Base-by-base conservation (phyloP, 352 stramenopile genomes). In the Heterotrichella gracilis region DNA sequence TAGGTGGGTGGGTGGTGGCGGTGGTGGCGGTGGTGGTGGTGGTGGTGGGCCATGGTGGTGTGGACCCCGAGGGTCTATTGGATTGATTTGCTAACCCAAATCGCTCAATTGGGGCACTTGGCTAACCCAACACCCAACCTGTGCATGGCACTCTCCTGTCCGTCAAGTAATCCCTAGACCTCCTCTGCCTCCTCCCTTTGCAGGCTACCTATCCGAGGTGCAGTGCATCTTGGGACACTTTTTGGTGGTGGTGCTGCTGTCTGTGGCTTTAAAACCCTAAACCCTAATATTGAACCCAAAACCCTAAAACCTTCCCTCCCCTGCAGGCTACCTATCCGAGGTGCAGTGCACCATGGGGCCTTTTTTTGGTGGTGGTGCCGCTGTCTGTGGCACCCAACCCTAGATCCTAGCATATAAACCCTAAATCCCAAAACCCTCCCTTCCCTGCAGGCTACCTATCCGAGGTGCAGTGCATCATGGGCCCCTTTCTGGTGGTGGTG, bases 301-400 rank as follows among this genome's bases (percentile, higher is more conserved):
- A n/a, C n/a, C n/a, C 89, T 24, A 84, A 92, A 22, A 89, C 84
- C n/a, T 79, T 86, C 22, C 84, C 86, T 14, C 95, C 96, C 75
- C 73, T 98, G 2, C 83, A 95, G 93, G 97, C 74, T 83, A 95
- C 69, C 77, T 98, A 24, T 80, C 87, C 13, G 80, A 85, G 69
- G 79, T 84, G 68, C 82, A 95, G 32, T 81, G 92, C 71, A 93
- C 85, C 68, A 81, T 82, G n/a, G 2, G 87, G 88, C 3, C 93
- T 93, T n/a, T 97, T 95, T 74, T 80, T 99, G 0, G 85, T 99
- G 25, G 85, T 99, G 39, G 92, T 89, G 0, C 93, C 93, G n/a
- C n/a, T n/a, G n/a, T n/a, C 17, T 63, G 17, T 70, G 24, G 13
- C 20, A 21, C 2, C 24, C 22, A 9, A 70, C 40, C 39, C 23